These are phyloP conservation scores for Chlorophyllum brunneum DNA, from an alignment of 768 basidiomycete species.

Conservation along the genomic window DNA sequence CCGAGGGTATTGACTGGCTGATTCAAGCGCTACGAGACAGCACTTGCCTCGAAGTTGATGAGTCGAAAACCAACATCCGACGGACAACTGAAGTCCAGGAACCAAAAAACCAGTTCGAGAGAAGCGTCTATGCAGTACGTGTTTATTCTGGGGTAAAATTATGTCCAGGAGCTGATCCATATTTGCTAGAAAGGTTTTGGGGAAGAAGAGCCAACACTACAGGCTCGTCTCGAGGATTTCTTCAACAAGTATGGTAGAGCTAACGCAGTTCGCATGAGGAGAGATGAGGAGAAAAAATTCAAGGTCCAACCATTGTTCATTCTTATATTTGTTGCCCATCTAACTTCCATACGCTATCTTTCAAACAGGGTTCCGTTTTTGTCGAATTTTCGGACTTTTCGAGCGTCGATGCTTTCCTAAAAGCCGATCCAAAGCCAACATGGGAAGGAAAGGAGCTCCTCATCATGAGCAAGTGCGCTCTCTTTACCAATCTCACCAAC, in stretches of 20 bases:
- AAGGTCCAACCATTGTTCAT: slow-evolving; percentile 50
- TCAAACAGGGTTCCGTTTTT: slow-evolving; percentile 80
- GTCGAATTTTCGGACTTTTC: slow-evolving; percentile 77
- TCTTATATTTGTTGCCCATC: not conserved
- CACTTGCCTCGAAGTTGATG: slow-evolving; percentile 69
- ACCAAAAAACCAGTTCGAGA: slow-evolving; percentile 73
- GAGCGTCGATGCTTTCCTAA: slow-evolving; percentile 71
- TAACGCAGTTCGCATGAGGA: slow-evolving; percentile 84
- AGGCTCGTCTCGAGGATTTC: slow-evolving; percentile 73
- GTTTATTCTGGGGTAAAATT: not conserved
- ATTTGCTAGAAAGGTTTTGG: slow-evolving; percentile 83
- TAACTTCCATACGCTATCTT: not conserved
- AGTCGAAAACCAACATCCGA: slow-evolving; percentile 67
- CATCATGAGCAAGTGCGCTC: slow-evolving; percentile 81
- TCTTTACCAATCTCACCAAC: not conserved
- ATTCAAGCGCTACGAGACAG: slow-evolving; percentile 56
- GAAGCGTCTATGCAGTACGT: slow-evolving; percentile 88
- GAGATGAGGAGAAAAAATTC: slow-evolving; percentile 80
- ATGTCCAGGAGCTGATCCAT: not conserved
- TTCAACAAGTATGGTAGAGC: slow-evolving; percentile 75
- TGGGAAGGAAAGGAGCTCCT: slow-evolving; percentile 75
- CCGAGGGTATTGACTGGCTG: slow-evolving; percentile 65
- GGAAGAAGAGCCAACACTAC: slow-evolving; percentile 57
- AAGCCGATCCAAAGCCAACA: slow-evolving; percentile 74
- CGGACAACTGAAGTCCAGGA: slow-evolving; percentile 72